Evolutionary conservation across 2,329 filamentous ascomycete species (phyloP).

Genomic region (Penicillium carneum): DNA sequence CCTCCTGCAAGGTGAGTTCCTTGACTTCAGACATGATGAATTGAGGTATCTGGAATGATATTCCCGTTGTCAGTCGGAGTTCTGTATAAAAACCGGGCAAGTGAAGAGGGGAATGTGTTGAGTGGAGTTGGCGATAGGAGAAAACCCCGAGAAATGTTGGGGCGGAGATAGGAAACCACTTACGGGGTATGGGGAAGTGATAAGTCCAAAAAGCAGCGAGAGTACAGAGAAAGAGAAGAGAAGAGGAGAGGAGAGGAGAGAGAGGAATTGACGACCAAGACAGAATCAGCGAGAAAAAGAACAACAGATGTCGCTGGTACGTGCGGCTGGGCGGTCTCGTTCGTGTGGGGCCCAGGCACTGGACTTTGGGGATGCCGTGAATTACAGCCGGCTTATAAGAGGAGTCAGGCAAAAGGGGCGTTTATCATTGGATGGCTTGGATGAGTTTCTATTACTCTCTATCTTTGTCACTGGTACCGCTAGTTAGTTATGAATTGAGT

Average conservation of each 20-base stretch:
- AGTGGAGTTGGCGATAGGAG: constrained; percentile 18
- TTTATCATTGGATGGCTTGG: background rate
- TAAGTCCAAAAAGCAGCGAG: background rate
- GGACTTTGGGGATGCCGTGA: constrained; percentile 25
- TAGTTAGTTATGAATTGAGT: background rate
- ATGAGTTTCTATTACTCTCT: background rate
- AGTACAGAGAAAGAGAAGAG: background rate
- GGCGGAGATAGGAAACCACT: constrained; percentile 5
- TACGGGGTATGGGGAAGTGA: constrained; percentile 6
- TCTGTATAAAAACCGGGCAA: constrained; percentile 7
- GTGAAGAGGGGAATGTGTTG: constrained; percentile 11
- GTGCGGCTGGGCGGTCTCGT: constrained; percentile 26
- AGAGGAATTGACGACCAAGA: background rate
- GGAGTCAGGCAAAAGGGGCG: background rate
- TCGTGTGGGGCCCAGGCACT: constrained; percentile 25
- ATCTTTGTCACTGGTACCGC: background rate
- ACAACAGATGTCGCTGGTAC: constrained; percentile 17
- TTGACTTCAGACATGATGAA: constrained; percentile 63
- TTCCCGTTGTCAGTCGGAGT: constrained; percentile 1
- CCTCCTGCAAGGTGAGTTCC: constrained; percentile 77
- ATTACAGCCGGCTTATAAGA: constrained; percentile 13
- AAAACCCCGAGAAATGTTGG: constrained; percentile 12
- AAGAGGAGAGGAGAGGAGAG: background rate
- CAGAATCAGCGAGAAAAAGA: constrained; percentile 18
- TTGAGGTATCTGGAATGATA: constrained; percentile 10